Conservation (phyloP, 2,329 filamentous ascomycete genomes). For the Ophiostoma angusticollis region DNA sequence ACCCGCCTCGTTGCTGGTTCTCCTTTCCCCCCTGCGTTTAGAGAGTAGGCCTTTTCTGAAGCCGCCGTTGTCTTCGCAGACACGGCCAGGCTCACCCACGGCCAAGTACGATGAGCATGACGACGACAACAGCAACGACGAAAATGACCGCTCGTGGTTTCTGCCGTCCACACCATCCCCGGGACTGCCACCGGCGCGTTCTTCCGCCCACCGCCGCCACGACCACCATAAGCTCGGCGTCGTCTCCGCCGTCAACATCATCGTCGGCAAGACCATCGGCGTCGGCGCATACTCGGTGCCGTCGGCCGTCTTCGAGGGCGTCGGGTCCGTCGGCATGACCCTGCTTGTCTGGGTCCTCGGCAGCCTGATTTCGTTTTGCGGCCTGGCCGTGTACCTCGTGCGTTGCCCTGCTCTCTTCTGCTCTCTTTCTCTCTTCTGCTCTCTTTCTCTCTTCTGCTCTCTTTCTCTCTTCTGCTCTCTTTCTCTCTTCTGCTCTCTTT, state of each 20-base stretch:
- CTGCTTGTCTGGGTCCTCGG: slow-evolving; percentile 43
- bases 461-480: too few relatives aligned
- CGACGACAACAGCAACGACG: slow-evolving; percentile 8
- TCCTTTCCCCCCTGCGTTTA: too few relatives aligned
- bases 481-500: too few relatives aligned
- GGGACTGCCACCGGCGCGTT: slow-evolving; percentile 3
- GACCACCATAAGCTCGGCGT: slow-evolving; percentile 23
- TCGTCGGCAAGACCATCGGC: slow-evolving; percentile 27
- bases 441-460: too few relatives aligned
- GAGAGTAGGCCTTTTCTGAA: slow-evolving; percentile 16
- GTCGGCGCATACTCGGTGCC: slow-evolving; percentile 42
- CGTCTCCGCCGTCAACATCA: slow-evolving; percentile 25
- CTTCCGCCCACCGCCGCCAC: not conserved
- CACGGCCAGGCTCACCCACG: not conserved
- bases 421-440: too few relatives aligned
- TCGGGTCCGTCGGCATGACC: slow-evolving; percentile 40
- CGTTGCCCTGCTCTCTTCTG: too few relatives aligned
- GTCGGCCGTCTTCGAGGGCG: slow-evolving; percentile 40
- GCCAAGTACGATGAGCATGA: slow-evolving; percentile 10
- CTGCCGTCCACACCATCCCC: slow-evolving; percentile 12
- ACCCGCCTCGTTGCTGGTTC: too few relatives aligned
- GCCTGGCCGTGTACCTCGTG: slow-evolving; percentile 32
- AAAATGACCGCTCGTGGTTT: slow-evolving; percentile 16
- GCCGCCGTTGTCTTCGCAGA: slow-evolving; percentile 12
- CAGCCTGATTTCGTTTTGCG: slow-evolving; percentile 30